phyloP scores from a whole-genome alignment of 1,284 basidiomycete genomes.

The Tylopilus sp. region DNA sequence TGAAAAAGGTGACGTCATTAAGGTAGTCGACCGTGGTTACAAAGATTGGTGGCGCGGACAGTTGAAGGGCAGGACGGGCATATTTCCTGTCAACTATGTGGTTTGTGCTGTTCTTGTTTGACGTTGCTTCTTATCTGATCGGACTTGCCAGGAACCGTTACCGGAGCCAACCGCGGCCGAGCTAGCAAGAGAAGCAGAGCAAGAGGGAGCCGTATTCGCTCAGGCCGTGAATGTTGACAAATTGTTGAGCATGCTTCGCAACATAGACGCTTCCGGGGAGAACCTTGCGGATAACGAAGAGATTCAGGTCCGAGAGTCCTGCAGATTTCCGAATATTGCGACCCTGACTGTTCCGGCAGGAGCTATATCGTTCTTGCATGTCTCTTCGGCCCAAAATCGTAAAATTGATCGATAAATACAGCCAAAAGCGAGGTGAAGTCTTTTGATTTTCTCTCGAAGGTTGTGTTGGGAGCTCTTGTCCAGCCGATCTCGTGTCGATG shows the following conservation, averaged over 20 bases:
- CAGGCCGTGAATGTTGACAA: slow-evolving; percentile 87
- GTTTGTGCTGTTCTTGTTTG: slow-evolving; percentile 42
- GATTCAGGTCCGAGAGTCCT: slow-evolving; percentile 61
- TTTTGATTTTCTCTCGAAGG: slow-evolving; percentile 1
- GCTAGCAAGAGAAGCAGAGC: slow-evolving; percentile 80
- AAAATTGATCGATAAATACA: slow-evolving; percentile 96
- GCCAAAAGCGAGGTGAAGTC: slow-evolving; percentile 77
- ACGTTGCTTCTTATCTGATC: slow-evolving; percentile 5
- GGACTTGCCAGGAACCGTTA: slow-evolving; percentile 65
- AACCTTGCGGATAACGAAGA: slow-evolving; percentile 94
- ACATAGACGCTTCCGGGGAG: slow-evolving; percentile 75
- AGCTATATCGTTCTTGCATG: slow-evolving; percentile 89
- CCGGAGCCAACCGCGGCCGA: slow-evolving; percentile 83
- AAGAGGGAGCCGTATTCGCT: slow-evolving; percentile 83
- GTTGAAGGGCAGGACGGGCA: slow-evolving; percentile 87
- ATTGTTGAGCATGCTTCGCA: slow-evolving; percentile 76
- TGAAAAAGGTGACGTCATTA: slow-evolving; percentile 92
- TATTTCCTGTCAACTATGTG: slow-evolving; percentile 98
- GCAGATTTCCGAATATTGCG: neutral
- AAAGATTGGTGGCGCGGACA: slow-evolving; percentile 99
- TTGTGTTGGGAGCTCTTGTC: slow-evolving; percentile 5
- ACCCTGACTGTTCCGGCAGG: slow-evolving; percentile 42
- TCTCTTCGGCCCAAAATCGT: slow-evolving; percentile 91
- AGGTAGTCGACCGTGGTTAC: slow-evolving; percentile 93
- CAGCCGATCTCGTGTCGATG: slow-evolving; percentile 84